phyloP scores from a whole-genome alignment of 2,329 filamentous ascomycete species.

The Exophiala lecanii-corni region DNA sequence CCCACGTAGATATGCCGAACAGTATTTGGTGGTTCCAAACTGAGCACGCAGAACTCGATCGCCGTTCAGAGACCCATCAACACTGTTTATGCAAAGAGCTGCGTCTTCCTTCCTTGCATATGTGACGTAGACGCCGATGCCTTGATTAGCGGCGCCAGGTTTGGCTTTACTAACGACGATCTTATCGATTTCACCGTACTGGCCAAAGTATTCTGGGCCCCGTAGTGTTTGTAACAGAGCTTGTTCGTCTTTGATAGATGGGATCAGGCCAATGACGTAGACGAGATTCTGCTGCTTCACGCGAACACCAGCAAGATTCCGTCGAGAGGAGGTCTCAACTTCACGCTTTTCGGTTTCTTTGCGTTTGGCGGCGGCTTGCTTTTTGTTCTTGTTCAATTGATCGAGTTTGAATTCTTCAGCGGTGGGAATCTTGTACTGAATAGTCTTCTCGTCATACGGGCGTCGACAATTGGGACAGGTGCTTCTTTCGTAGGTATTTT shows the following conservation, averaged over 20 bases:
- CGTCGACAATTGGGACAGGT: conserved; percentile 95
- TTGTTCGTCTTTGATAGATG: conserved; percentile 86
- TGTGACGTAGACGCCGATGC: conserved; percentile 96
- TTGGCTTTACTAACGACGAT: conserved; percentile 98
- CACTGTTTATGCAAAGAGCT: conserved; percentile 79
- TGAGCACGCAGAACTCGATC: conserved; percentile 74
- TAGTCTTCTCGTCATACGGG: conserved; percentile 93
- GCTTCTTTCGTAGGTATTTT: conserved; percentile 88
- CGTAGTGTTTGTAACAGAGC: conserved; percentile 78
- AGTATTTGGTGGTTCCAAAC: conserved; percentile 95
- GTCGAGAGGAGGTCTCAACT: conserved; percentile 89
- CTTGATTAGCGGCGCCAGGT: conserved; percentile 68
- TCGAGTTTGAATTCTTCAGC: conserved; percentile 62
- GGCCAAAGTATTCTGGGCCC: conserved; percentile 90
- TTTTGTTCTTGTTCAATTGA: conserved; percentile 40
- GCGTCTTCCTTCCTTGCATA: conserved; percentile 91
- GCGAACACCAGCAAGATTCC: conserved; percentile 89
- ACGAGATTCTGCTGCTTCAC: conserved; percentile 98
- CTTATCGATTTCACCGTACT: conserved; percentile 97
- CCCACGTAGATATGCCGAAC: conserved; percentile 90
- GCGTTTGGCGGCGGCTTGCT: conserved; percentile 82
- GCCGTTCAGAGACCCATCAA: conserved; percentile 88
- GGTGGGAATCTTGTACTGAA: conserved; percentile 93
- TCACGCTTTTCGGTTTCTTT: conserved; percentile 96
- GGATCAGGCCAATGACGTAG: conserved; percentile 92